Evolutionary conservation across 2,329 filamentous ascomycete genomes (phyloP), one percentile per base, ranked within the genome.

Genomic region (Scortechinia acanthostroma): DNA sequence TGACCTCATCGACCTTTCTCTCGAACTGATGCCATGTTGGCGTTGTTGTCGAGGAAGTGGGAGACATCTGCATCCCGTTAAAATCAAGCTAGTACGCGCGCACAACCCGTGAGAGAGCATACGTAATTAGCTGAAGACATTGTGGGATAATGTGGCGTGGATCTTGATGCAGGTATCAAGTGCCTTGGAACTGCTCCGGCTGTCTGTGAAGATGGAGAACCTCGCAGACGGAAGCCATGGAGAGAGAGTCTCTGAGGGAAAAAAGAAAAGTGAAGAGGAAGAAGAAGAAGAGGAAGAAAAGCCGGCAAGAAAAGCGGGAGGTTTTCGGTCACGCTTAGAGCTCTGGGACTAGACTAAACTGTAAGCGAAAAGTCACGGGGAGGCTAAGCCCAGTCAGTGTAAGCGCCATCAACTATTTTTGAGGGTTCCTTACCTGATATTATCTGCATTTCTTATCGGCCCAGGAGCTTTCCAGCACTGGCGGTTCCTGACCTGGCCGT

Each of bases 1-100:
- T 81, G 53, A 80, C 71, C 53, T 81, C 77, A 48, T 83, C 77
- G 50, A 84, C 68, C 61, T 76, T 78, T 56, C 69, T 69, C 59
- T 83, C 76, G 60, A 83, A 84, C 46, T 70, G 62, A 40, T 40
- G 35, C 35, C 35, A 40, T 40, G 17, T 10, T 17, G 35, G 35
- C 10, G 35, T 40, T 13, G 35, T 19, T 19, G 35, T 40, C 35
- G 35, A 40, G 35, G 35, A 17, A 19, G 35, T 40, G 10, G 25
- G 25, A 19, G 35, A 40, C 35, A 40, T 40, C 35, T 40, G 35
- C 35, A 6, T 19, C 10, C 10, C 17, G 35, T 40, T 40, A 40
- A 40, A 40, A 40, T 6, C 35, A 13, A 19, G 35, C 35, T 10
- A 40, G 10, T 17, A 40, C 17, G 17, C 6, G 35, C 20, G 35